Base-by-base conservation (phyloP, 768 basidiomycete genomes). In the Macrolepiota dolichaula region DNA sequence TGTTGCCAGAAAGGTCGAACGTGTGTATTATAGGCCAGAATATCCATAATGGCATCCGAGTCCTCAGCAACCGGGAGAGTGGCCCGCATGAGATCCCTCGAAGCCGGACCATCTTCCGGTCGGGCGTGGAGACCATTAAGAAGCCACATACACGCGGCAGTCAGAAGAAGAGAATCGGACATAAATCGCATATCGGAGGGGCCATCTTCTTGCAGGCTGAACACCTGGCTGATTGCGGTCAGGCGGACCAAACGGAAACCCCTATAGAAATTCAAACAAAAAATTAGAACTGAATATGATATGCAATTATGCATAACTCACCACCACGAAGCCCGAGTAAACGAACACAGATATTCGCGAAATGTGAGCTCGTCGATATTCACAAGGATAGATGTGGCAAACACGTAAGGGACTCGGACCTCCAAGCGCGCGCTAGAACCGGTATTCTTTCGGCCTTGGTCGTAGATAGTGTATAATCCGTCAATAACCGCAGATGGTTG, bases 71-170 rank as follows among this genome's bases (percentile, higher is more conserved):
- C 7, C 5, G 64, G 68, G 15, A 68, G 55, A 29, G 62, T 59
- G 2, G 63, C 59, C 4, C 25, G n/a, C 59, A 69, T 67, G 0
- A 69, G 49, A 22, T 65, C 54, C 17, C 67, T 54, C 0, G 56
- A 62, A 13, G 65, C 59, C 0, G 56, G 42, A 2, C 62, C 62
- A 44, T 62, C 63, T 35, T 69, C 67, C 13, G 63, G 36, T 6
- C 13, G 36, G 13, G 36, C 36, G 13, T 37, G 36, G 6, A 37
- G 13, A 13, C 51, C 29, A 51, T 69, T 69, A 0, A 62, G 15
- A 4, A 67, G 57, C 63, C 63, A 68, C 7, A 55, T 32, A n/a
- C 50, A 52, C 1, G 57, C 65, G 4, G 65, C 68, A 2, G 65
- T 66, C 2, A 69, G 53, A 13, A 55, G 54, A 13, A 68, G 63